Conservation (phyloP, 75 land plant species). For the Pinus albicaulis region DNA sequence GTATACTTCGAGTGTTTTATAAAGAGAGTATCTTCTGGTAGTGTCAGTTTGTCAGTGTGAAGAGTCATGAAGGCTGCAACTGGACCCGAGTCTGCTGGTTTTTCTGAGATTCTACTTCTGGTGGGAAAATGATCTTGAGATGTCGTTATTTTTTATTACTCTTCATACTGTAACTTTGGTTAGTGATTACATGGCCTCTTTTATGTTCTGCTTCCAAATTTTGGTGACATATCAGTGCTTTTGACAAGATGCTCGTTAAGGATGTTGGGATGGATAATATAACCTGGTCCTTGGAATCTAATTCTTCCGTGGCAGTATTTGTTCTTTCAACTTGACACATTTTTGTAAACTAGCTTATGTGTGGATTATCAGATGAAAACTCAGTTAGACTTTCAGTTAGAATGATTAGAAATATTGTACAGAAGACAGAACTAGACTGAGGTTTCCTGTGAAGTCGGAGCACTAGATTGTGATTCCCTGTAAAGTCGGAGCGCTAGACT, state of each 20-base stretch:
- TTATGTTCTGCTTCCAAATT: not conserved
- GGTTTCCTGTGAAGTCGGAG: not conserved
- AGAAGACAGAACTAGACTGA: not conserved
- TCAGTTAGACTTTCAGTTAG: not conserved
- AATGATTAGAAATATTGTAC: not conserved
- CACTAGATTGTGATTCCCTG: no score
- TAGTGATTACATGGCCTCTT: not conserved
- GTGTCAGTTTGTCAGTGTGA: constrained; percentile 4
- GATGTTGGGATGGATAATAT: no score
- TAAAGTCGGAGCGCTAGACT: not conserved
- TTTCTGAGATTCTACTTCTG: not conserved
- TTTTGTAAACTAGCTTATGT: not conserved
- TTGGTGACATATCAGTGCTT: constrained; percentile 4
- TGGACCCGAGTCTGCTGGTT: not conserved
- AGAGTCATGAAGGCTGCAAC: constrained; percentile 4
- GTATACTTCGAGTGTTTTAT: not conserved
- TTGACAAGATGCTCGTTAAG: not conserved
- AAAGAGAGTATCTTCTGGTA: constrained; percentile 8
- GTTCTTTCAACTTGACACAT: not conserved
- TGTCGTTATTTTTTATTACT: not conserved
- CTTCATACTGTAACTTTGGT: constrained; percentile 2
- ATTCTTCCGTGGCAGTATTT: not conserved
- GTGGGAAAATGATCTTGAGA: not conserved
- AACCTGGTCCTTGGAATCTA: no score
- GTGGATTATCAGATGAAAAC: constrained; percentile 4